A percentile compares a stretch with the other conserved stretches of the same genome.
Conservation (phyloP, 257 asterid species). For the Forsythia suspensa region DNA sequence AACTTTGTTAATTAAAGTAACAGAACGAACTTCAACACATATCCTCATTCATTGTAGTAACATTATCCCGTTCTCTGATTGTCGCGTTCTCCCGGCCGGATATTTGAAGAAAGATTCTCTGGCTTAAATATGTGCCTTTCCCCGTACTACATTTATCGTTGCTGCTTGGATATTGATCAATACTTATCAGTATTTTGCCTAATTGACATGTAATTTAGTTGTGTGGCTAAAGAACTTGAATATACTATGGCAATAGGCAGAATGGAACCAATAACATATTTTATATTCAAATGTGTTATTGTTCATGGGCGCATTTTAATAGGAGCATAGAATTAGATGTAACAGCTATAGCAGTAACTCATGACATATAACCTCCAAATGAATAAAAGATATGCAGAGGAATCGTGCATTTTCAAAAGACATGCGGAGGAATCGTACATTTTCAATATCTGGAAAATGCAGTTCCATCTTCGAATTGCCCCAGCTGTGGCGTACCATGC, state of each 20-base stretch:
- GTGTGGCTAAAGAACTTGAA: background rate
- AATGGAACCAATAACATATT: background rate
- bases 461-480: background rate
- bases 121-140: no score
- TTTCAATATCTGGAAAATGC: background rate
- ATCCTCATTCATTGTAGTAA: no score
- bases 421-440: background rate
- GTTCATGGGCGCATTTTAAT: background rate
- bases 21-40: no score
- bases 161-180: background rate
- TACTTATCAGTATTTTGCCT: background rate
- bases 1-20: no score
- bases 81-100: no score
- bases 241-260: background rate
- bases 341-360: background rate
- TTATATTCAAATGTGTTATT: background rate
- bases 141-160: no score
- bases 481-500: background rate
- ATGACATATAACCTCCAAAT: background rate
- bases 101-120: no score
- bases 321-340: background rate
- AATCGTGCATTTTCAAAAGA: background rate
- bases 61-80: no score
- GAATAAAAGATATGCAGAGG: background rate
- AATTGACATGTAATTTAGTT: background rate